Evolutionary conservation across 495 filamentous ascomycete genomes (phyloP), one percentile per base, ranked within the genome.

Genomic region (Aspergillus conjunctus): DNA sequence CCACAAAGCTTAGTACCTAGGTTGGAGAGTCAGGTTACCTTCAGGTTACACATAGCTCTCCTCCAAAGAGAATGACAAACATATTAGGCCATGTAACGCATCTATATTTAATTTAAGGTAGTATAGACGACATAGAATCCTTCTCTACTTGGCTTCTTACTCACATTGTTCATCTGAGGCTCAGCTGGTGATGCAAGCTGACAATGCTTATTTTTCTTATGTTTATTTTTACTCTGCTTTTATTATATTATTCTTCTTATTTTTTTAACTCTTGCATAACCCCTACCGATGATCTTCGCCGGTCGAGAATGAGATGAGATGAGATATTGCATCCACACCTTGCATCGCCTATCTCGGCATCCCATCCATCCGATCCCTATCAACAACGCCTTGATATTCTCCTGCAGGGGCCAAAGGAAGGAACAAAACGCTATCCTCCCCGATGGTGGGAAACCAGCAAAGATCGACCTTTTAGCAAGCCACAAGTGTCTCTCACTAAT

Each of bases 11-110:
- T 43, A 48, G 9, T 18, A 48, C n/a, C n/a, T n/a, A n/a, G n/a
- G n/a, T n/a, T n/a, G 26, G 26, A 26, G 2, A 50, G 43, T 34
- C 31, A 51, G 46, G 56, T 58, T 51, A 58, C 56, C 32, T 58
- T 32, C 31, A 58, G 56, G 56, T 58, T 51, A 58, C 56, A 58
- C 56, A 39, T 50, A 22, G 41, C 32, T 32, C 31, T 34, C 33
- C 51, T 58, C 45, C 50, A 14, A 31, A 39, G 26, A 1, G 31
- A 9, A 14, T 39, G 34, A 20, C 22, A 3, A 18, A 54, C 31
- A 54, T 11, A 12, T 54, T 15, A 22, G 12, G 15, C 1, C 11
- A 56, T 56, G 53, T 56, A 48, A 56, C 54, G 11, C 37, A 41
- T 41, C 37, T 41, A 41, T 41, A 41, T 41, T 41, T 41, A 41